Evolutionary conservation across 78 protist genomes (phyloP), one percentile per base, ranked within the genome.

Genomic region (Dictyostelium brefeldianum): DNA sequence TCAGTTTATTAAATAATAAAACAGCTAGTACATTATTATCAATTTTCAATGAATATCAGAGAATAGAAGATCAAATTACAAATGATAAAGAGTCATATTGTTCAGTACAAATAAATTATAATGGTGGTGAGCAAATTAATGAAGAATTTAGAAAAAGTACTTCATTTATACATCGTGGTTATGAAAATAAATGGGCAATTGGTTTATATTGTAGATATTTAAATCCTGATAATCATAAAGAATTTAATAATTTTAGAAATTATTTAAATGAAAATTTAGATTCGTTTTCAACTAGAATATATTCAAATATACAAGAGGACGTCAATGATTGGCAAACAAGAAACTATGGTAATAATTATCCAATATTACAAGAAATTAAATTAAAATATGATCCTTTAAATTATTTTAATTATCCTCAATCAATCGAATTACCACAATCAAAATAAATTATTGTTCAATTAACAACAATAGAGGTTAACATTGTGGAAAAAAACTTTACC

Each of bases 341-440:
- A 5, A 48, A 75, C 56, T 75, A 75, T 48, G 62, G 56, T 20
- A 27, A 65, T 0, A 75, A 75, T 25, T 75, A 75, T 75, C 27
- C 54, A 14, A 46, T 12, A 36, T 64, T 75, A 5, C 56, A 75
- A 75, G 47, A 48, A 50, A 75, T 75, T 48, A 75, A 75, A 75
- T 15, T 18, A 48, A 75, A 75, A 75, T 75, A 75, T 25, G 80
- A 80, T 27, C 75, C 75, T 5, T 17, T 1, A 3, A 29, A 80
- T 69, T 80, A 65, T 46, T 69, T 69, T 80, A 47, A 47, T 20
- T 46, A 22, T 47, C 56, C 15, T 9, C 78, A 69, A 80, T 69
- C 80, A 18, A 80, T 80, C 14, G 73, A 65, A 65, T 29, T 65
- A 29, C 73, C 73, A 29, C n/a, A n/a, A n/a, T n/a, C n/a, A n/a